Base-by-base conservation (phyloP, 352 stramenopile genomes). In the Globisporangium splendens region DNA sequence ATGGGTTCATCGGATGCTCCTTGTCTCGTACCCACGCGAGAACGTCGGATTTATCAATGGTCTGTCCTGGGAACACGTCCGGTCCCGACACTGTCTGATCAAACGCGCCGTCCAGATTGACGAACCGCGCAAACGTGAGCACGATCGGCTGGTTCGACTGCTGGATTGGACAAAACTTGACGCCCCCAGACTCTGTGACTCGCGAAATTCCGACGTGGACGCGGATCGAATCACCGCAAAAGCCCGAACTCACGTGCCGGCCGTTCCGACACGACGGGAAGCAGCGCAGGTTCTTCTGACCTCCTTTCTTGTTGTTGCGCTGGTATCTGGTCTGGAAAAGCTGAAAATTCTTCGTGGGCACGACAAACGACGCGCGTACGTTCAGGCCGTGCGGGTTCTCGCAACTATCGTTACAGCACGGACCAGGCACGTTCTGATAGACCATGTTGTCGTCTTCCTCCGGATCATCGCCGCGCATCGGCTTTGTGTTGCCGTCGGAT, bases 291-390 rank as follows among this genome's bases (percentile, higher is more conserved):
- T 96, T 96, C 63, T 95, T 96, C 56, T 95, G 86, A 2, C 86
- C 86, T 41, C 86, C 85, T 53, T 94, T 93, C 65, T 96, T 96
- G 63, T 95, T 96, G 73, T 96, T 96, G 15, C 86, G 83, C 58
- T 95, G 88, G 67, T 96, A 96, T 3, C 79, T 72, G 11, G 72
- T 61, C 59, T 86, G 73, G 54, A 96, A 95, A 38, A 93, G 74
- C 62, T 88, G 75, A 47, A 91, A 90, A 53, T 80, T 65, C 69
- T 91, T 91, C 12, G 82, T 83, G 1, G 83, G 81, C 20, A 75
- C 77, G n/a, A 93, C 77, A 41, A 93, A 93, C 21, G 83, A 91
- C 21, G 83, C 83, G 1, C 79, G 79, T 1, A 93, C 83, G 46
- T 88, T 91, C 41, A 93, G 60, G 2, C 83, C 83, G 43, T 91